A percentile compares a stretch with the other conserved stretches of the same genome.
Evolutionary conservation across 805 yeast genomes (phyloP).

Genomic region (Pichia pseudocactophila): DNA sequence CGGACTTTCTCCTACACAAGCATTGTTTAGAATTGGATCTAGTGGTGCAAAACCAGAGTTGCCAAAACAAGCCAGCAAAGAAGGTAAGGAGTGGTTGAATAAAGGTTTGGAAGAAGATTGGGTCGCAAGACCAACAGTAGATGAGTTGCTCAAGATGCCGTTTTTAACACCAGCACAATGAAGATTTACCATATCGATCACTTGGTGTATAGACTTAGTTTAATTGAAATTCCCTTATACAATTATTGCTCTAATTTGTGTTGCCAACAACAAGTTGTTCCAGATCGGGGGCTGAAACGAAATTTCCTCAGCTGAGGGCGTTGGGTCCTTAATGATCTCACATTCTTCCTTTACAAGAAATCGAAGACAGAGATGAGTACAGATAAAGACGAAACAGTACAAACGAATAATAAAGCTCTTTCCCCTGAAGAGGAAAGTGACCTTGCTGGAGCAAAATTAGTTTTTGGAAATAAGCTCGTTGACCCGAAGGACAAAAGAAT

Average conservation of each 20-base stretch:
- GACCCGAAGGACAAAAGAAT: constrained; percentile 10
- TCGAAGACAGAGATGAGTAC: not conserved
- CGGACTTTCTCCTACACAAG: constrained; percentile 91
- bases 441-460: constrained; percentile 8
- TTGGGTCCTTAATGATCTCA: no score
- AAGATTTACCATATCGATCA: no score
- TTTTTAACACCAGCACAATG: not conserved
- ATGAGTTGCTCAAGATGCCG: not conserved
- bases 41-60: constrained; percentile 61
- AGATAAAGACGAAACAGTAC: not conserved
- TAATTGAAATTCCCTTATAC: no score
- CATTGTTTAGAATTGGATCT: constrained; percentile 88
- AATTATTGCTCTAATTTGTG: no score
- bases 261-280: no score
- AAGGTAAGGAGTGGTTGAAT: constrained; percentile 55
- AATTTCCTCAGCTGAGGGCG: no score
- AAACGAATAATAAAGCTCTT: not conserved
- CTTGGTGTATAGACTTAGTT: no score
- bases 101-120: constrained; percentile 71
- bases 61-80: constrained; percentile 56
- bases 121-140: constrained; percentile 49
- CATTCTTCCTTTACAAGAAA: no score
- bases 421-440: not conserved
- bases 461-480: constrained; percentile 11
- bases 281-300: no score